Evolutionary conservation across 805 yeast genomes (phyloP), one percentile per base, ranked within the genome.

Genomic region (Clavispora santaluciae): DNA sequence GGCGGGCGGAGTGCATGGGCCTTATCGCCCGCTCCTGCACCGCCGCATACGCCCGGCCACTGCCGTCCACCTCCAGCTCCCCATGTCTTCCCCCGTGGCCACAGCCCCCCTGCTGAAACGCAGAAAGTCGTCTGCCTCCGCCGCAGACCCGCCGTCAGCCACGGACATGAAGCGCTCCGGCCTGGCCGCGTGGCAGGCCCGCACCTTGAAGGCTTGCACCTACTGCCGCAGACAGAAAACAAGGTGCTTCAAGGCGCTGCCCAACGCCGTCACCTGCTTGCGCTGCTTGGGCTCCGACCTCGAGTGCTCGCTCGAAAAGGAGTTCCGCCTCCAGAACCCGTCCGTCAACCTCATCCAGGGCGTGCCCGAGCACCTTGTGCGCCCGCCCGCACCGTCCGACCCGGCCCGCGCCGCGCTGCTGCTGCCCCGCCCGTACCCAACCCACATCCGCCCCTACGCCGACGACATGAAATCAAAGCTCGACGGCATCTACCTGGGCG

Each of bases 161-260:
- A n/a, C n/a, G n/a, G 31, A 28, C 7, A 15, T 16, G 31, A 28
- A 28, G 10, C 18, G 31, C 20, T 7, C 20, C 20, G 31, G 31
- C 9, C 31, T 28, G 31, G 10, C 20, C 20, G 15, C 31, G 2
- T 28, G 31, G 31, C 31, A 28, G 16, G 9, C 64, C 6, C 48
- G 84, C 31, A 76, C 81, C 0, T 50, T 73, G 1, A 65, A 63
- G 36, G 85, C 85, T 0, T 79, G 85, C 55, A 71, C 70, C 6
- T 53, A 66, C 6, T 79, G 85, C 52, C 65, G 83, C 33, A 69
- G 66, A 37, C 78, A 74, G 45, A 79, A 79, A 61, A 75, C 87
- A 1, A 61, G 84, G 42, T 83, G 89, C 49, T 73, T 80, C 53
- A 73, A 81, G 38, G 68, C 78, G 10, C 66, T 75, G 1, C 68